phyloP scores from a whole-genome alignment of 148 eudicot genomes.

The Dianthus caryophyllus region DNA sequence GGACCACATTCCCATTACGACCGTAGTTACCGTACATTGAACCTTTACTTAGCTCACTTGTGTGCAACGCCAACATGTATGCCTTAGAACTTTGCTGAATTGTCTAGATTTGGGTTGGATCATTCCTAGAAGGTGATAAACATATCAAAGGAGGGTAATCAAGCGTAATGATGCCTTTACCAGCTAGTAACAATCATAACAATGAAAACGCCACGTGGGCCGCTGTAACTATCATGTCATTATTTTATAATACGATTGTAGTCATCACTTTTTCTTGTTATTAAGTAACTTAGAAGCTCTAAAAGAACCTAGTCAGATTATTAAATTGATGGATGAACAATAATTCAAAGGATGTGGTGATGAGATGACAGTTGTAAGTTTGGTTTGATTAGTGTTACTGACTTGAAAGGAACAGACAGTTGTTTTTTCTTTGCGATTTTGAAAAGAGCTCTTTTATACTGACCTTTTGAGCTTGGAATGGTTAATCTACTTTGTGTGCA shows the following conservation, averaged over 20 bases:
- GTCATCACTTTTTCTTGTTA: background rate
- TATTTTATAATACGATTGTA: background rate
- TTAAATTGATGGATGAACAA: background rate
- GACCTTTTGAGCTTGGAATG: constrained; percentile 28
- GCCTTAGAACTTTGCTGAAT: constrained; percentile 3
- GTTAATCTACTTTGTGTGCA: constrained; percentile 13
- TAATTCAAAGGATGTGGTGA: constrained; percentile 6
- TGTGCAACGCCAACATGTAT: background rate
- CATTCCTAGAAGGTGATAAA: constrained; percentile 3
- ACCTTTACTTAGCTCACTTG: constrained; percentile 2
- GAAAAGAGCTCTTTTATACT: constrained; percentile 7
- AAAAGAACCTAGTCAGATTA: constrained; percentile 11
- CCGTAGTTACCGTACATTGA: background rate
- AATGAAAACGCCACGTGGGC: constrained; percentile 3
- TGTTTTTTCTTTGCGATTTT: background rate
- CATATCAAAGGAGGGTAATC: background rate
- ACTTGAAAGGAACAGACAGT: background rate
- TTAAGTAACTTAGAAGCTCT: background rate
- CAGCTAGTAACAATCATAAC: constrained; percentile 3
- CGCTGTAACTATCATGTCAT: constrained; percentile 6
- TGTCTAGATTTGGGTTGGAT: constrained; percentile 1
- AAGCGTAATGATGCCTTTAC: constrained; percentile 10
- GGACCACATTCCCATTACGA: constrained; percentile 12
- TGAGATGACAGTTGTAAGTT: constrained; percentile 18
- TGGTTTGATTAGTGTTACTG: constrained; percentile 15